These are phyloP conservation scores for Nepenthes alata DNA, from an alignment of 179 eudicot species.

Conservation along the genomic window DNA sequence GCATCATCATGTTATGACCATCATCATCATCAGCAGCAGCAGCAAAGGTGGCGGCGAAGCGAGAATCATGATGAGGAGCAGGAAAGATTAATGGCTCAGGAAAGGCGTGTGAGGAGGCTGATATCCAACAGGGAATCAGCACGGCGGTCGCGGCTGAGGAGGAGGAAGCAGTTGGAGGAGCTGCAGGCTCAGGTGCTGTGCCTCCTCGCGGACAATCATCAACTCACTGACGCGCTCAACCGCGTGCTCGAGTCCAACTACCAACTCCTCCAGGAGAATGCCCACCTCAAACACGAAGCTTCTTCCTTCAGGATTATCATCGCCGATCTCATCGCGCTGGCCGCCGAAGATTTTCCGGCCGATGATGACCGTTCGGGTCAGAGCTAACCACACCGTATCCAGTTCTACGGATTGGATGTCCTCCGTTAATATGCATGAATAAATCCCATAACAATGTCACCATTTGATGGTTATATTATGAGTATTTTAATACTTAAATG, in stretches of 20 bases:
- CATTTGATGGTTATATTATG: too few relatives aligned
- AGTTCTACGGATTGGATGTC: slow-evolving; percentile 1
- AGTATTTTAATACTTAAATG: too few relatives aligned
- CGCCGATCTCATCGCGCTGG: slow-evolving; percentile 1
- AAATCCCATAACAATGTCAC: too few relatives aligned
- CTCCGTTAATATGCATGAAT: neutral
- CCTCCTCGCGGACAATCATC: slow-evolving; percentile 7
- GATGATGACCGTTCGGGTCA: neutral
- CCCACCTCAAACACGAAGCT: slow-evolving; percentile 6
- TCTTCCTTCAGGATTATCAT: slow-evolving; percentile 4
- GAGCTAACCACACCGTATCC: slow-evolving; percentile 6
- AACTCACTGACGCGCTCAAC: slow-evolving; percentile 9
- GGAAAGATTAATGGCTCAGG: neutral
- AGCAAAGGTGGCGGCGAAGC: too few relatives aligned
- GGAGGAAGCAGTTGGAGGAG: slow-evolving; percentile 9
- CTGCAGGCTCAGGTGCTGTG: slow-evolving; percentile 7
- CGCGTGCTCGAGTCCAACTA: slow-evolving; percentile 7
- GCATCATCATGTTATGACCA: too few relatives aligned
- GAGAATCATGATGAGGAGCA: neutral
- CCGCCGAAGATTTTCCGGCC: neutral
- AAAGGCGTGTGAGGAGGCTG: slow-evolving; percentile 6
- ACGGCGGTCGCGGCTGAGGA: slow-evolving; percentile 8
- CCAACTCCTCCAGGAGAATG: slow-evolving; percentile 6
- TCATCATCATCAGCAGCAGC: too few relatives aligned
- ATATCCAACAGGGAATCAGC: slow-evolving; percentile 10